Evolutionary conservation across 2,329 filamentous ascomycete species (phyloP).

Genomic region (Penicillium crustosum): DNA sequence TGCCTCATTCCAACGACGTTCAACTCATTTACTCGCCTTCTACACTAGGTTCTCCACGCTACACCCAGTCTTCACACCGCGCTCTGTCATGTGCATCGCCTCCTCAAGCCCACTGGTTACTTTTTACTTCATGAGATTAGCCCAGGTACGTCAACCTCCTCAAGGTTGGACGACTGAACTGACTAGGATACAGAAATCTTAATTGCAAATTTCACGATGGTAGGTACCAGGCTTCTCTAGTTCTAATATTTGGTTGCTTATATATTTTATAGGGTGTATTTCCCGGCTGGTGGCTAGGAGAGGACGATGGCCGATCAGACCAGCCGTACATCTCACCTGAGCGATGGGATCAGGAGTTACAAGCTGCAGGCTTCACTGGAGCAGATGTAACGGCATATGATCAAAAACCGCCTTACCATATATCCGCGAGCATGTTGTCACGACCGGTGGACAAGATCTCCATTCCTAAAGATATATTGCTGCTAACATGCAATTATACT

Average conservation of each 20-base stretch:
- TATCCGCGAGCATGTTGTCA: neutral
- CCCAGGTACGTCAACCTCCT: neutral
- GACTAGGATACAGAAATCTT: slow-evolving; percentile 1
- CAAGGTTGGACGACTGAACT: neutral
- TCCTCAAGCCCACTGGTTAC: slow-evolving; percentile 45
- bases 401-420: neutral
- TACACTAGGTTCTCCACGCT: slow-evolving; percentile 15
- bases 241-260: neutral
- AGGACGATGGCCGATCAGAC: neutral
- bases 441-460: neutral
- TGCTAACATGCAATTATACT: neutral
- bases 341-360: slow-evolving; percentile 4
- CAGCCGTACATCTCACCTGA: slow-evolving; percentile 1
- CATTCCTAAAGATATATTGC: neutral
- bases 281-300: slow-evolving; percentile 13
- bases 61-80: slow-evolving; percentile 21
- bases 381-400: neutral
- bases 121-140: slow-evolving; percentile 48
- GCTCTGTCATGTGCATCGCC: slow-evolving; percentile 23
- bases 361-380: slow-evolving; percentile 5
- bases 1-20: accelerated
- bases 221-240: neutral
- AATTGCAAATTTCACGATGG: slow-evolving; percentile 7
- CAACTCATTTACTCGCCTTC: neutral
- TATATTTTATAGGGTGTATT: neutral